Evolutionary conservation across 768 basidiomycete species (phyloP), one percentile per base, ranked within the genome.

Genomic region (Auriscalpium microsporum): DNA sequence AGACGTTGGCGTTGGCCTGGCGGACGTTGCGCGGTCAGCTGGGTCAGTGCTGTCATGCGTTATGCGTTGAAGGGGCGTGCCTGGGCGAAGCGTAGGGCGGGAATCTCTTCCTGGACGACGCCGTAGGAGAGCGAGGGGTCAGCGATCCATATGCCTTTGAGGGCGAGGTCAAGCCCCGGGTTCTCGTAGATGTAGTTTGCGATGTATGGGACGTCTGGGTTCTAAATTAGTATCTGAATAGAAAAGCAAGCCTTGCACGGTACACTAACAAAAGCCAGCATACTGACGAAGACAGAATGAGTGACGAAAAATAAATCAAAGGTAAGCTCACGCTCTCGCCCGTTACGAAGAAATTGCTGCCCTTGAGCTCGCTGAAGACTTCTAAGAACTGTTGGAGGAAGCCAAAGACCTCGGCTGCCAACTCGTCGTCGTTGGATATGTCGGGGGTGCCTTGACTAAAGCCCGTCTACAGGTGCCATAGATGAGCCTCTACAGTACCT

Each of bases 361-460:
- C 74, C 61, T 86, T 86, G 48, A 89, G 64, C 60, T 89, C 87
- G 0, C 73, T 70, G 67, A 89, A 89, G 7, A 87, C 80, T 35
- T 81, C 75, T 5, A 89, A 71, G 69, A 88, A 89, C 61, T 89
- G 87, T 55, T 81, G 78, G 58, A 89, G 53, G 67, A 88, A 88
- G 0, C 67, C 76, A 23, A 70, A 65, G 17, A 77, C 68, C 58
- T 78, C 71, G 21, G 72, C 79, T 44, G 81, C 82, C 0, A 86
- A 71, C 56, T 83, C 74, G 56, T 78, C 62, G 58, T 86, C 76
- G 46, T 77, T 83, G 56, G 65, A 64, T 50, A 86, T 82, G 55
- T 82, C 77, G 0, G 86, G 86, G 9, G 62, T 72, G 10, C 86
- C 86, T 61, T 84, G 83, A 3, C 82, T 84, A 63, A 84, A 89